Base-by-base conservation (phyloP, 176 grass and related monocot genomes). In the Aegilops longissima region DNA sequence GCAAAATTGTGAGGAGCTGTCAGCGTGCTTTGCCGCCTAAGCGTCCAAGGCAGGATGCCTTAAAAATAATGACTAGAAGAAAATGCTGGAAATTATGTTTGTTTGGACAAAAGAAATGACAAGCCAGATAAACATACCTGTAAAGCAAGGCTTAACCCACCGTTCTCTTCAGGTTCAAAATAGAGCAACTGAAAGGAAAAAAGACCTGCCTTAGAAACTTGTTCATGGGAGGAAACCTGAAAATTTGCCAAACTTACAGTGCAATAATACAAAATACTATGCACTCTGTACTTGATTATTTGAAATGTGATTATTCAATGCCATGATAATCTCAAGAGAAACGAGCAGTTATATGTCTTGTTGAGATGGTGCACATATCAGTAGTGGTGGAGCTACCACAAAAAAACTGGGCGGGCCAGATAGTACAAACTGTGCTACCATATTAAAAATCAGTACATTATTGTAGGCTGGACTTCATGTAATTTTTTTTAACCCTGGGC, bases 111-210 rank as follows among this genome's bases (percentile, higher is more conserved):
- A 42, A 3, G 79, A 79, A 44, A 69, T 68, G n/a, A 81, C 9
- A 87, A 72, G 16, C 12, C 75, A 44, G 14, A 25, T 82, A 84
- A 24, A 63, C 69, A 33, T 89, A 98, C 97, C 92, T 99, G 97
- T 85, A 99, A 99, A 85, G 87, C 97, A 80, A 99, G 97, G 68
- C 94, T 99, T 62, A 99, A 73, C 78, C 97, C 97, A 89, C 92
- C 89, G 66, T 92, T 96, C 76, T 99, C 97, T 89, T 99, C 97
- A 84, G 85, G 87, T 72, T 98, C 97, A 85, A 99, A 99, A 82
- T 96, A 99, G 44, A 99, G 85, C 80, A 99, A 81, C 97, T 99
- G 86, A 79, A 94, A 87, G 33, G 9, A 66, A 77, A 16, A 33
- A 74, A 62, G 14, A 23, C 5, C 21, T 70, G 21, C 62, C 45